phyloP scores from a whole-genome alignment of 345 rosid genomes.

The Lumnitzera littorea region DNA sequence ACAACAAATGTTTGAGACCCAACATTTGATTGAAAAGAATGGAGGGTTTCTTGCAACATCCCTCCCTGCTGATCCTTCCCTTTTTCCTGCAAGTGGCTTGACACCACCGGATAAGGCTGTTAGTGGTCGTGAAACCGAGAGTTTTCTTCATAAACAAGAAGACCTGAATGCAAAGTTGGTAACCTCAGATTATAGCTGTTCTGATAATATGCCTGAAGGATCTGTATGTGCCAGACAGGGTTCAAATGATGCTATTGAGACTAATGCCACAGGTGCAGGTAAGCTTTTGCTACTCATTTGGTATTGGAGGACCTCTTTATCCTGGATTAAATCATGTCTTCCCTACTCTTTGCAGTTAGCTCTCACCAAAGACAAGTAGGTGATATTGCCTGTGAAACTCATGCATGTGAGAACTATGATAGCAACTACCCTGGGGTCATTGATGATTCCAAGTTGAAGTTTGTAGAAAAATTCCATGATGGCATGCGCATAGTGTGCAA shows the following conservation, averaged over 20 bases:
- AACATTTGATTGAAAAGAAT: slow-evolving; percentile 11
- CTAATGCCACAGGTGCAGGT: slow-evolving; percentile 14
- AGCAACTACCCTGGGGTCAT: too few relatives aligned
- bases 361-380: slow-evolving; percentile 27
- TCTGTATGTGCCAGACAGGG: slow-evolving; percentile 17
- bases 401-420: neutral
- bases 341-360: slow-evolving; percentile 25
- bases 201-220: slow-evolving; percentile 25
- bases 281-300: neutral
- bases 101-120: slow-evolving; percentile 12
- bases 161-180: slow-evolving; percentile 26
- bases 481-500: slow-evolving; percentile 24
- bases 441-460: neutral
- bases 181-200: slow-evolving; percentile 18
- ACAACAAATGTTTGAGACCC: slow-evolving; percentile 26
- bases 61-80: slow-evolving; percentile 11
- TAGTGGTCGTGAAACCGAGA: slow-evolving; percentile 18
- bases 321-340: slow-evolving; percentile 7
- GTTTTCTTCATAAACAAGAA: slow-evolving; percentile 29
- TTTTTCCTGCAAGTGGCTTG: neutral
- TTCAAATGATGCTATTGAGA: slow-evolving; percentile 17
- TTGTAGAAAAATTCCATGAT: slow-evolving; percentile 5
- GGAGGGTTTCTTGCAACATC: slow-evolving; percentile 1
- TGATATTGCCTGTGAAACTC: slow-evolving; percentile 4
- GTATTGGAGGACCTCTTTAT: too few relatives aligned